These are phyloP conservation scores for Microsporum ferrugineum DNA, from an alignment of 2,329 filamentous ascomycete genomes.

Conservation along the genomic window DNA sequence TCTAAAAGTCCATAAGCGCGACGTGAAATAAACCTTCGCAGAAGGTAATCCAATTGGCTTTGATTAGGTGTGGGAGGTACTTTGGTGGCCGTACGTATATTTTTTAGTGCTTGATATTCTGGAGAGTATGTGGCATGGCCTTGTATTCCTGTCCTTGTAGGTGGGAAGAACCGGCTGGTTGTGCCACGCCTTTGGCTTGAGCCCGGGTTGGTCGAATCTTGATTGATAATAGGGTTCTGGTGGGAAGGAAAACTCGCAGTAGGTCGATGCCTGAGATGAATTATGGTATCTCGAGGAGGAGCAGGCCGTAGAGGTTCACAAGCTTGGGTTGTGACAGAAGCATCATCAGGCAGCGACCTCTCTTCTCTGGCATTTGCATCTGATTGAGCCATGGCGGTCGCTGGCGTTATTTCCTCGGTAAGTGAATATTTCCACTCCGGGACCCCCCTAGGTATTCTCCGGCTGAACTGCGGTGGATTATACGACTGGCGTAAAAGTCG, in stretches of 20 bases:
- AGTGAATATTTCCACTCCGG: neutral
- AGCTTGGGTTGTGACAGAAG: neutral
- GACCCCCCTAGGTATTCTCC: constrained; percentile 7
- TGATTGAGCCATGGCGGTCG: neutral
- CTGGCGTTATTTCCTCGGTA: neutral
- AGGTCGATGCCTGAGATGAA: neutral
- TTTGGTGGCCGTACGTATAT: no score
- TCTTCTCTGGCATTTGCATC: neutral
- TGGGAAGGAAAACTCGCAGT: neutral
- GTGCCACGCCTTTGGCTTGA: neutral
- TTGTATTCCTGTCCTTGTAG: neutral
- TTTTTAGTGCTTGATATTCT: neutral
- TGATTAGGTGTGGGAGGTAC: neutral
- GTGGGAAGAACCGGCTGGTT: neutral
- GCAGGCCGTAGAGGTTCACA: neutral
- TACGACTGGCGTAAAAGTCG: constrained; percentile 10
- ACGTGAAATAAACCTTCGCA: neutral
- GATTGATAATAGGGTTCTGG: neutral
- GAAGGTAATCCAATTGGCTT: neutral
- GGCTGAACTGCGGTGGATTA: constrained; percentile 11
- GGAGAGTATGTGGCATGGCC: neutral
- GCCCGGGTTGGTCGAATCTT: neutral
- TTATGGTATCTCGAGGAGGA: neutral
- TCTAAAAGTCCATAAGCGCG: neutral
- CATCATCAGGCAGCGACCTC: neutral